phyloP scores from a whole-genome alignment of 2,329 filamentous ascomycete genomes.

The Penicillium hordei region DNA sequence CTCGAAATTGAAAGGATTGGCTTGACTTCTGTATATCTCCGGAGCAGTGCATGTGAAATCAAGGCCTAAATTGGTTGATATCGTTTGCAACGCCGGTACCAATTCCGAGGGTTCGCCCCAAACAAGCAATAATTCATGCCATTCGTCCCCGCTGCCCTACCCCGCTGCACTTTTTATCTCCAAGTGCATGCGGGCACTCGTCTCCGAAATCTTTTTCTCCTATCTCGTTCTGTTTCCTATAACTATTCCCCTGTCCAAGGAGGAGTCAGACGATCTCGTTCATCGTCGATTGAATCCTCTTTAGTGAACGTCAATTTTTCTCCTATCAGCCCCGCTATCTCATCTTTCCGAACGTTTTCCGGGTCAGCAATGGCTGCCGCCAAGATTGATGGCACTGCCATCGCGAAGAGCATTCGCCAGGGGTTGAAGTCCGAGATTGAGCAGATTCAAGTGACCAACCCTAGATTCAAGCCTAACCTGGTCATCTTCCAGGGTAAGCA shows the following conservation, averaged over 20 bases:
- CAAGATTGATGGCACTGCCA: slow-evolving; percentile 94
- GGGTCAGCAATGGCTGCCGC: slow-evolving; percentile 74
- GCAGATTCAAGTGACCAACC: slow-evolving; percentile 76
- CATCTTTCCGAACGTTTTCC: slow-evolving; percentile 44
- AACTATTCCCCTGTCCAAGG: slow-evolving; percentile 17
- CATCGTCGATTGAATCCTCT: slow-evolving; percentile 16
- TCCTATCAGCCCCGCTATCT: slow-evolving; percentile 16
- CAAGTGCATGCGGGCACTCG: slow-evolving; percentile 22
- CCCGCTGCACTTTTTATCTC: slow-evolving; percentile 26
- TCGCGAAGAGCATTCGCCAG: slow-evolving; percentile 89
- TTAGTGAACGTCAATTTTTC: slow-evolving; percentile 19
- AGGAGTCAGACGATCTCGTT: slow-evolving; percentile 15
- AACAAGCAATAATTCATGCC: slow-evolving; percentile 29
- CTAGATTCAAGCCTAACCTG: slow-evolving; percentile 82
- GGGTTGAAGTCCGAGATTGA: slow-evolving; percentile 76
- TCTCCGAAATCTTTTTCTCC: slow-evolving; percentile 20
- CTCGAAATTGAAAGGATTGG: neutral
- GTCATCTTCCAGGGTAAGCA: slow-evolving; percentile 88
- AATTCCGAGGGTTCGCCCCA: slow-evolving; percentile 24
- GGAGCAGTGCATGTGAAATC: neutral
- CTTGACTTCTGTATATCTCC: neutral
- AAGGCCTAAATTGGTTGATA: neutral
- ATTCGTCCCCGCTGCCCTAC: slow-evolving; percentile 25
- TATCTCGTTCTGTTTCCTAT: slow-evolving; percentile 8
- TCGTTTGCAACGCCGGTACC: slow-evolving; percentile 11